Evolutionary conservation across 768 basidiomycete genomes (phyloP).

Genomic region (Gautieria morchelliformis): DNA sequence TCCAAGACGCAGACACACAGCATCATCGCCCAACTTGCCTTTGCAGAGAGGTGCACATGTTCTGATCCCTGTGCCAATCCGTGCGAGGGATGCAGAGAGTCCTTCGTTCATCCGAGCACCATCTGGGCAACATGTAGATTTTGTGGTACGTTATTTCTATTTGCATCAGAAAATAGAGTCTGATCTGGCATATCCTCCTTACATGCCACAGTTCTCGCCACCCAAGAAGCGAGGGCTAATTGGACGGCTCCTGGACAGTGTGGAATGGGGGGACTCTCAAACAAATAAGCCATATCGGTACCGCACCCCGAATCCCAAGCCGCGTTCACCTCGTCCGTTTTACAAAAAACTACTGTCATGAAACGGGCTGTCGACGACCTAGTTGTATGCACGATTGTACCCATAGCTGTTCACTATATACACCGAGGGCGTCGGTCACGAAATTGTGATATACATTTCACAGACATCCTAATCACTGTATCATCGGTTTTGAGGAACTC

Average conservation of each 20-base stretch:
- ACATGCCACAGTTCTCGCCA: not conserved
- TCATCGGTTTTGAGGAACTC: too few species aligned
- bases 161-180: not conserved
- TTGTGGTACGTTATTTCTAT: not conserved
- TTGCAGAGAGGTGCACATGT: not conserved
- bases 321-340: not conserved
- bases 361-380: not conserved
- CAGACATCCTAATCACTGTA: too few species aligned
- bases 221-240: constrained; percentile 5
- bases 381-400: too few species aligned
- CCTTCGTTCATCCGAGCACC: constrained; percentile 4
- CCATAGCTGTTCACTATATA: too few species aligned
- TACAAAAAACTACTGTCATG: constrained; percentile 6
- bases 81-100: constrained; percentile 4
- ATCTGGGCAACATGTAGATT: constrained; percentile 6
- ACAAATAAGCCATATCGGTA: constrained; percentile 2
- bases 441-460: too few species aligned
- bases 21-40: not conserved
- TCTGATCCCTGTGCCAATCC: constrained; percentile 7
- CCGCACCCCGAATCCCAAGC: not conserved
- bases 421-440: too few species aligned
- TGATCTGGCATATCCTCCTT: not conserved
- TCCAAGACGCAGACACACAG: not conserved
- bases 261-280: constrained; percentile 6
- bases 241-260: not conserved